Base-by-base conservation (phyloP, 129 eudicot species). In the Flaveria brownii region DNA sequence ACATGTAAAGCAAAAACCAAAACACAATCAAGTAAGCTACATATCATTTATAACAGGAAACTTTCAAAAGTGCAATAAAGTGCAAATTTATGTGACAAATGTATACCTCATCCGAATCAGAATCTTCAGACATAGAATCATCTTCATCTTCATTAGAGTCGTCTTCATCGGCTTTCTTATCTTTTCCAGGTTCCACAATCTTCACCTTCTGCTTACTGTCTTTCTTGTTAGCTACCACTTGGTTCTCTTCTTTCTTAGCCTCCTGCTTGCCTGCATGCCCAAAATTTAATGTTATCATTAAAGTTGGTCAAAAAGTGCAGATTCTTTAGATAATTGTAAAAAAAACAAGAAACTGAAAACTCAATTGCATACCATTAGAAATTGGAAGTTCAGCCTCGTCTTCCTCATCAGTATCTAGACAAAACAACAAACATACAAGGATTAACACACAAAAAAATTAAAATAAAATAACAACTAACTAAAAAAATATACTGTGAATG, bases 161-260 rank as follows among this genome's bases (percentile, higher is more conserved):
- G 9, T 66, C 71, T 36, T 54, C 60, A 67, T 80, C 86, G 14
- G 59, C 79, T 14, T 81, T 76, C 41, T 14, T 68, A 49, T 85
- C 88, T 66, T 91, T 89, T 22, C 17, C 85, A 28, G 93, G 96
- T 72, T 84, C 91, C 52, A 82, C 91, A 28, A 92, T 84, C 82
- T 78, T 90, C 80, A 85, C 90, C 88, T 86, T 84, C 28, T 80
- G 87, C 82, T 88, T 88, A 26, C 84, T 85, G n/a, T 75, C 86
- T 57, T 87, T 89, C 78, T 79, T 70, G 68, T 54, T 30, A 41
- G 49, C 68, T 62, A 30, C 87, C 25, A 69, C 81, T 75, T 81
- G 36, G 51, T 73, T 77, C 79, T 84, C 97, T 62, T 82, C 84
- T 82, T 88, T 87, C 81, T 84, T 79, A 6, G 73, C 22, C 43